Conservation (phyloP, 1,139 yeast species). For the Wickerhamomyces sp. region DNA sequence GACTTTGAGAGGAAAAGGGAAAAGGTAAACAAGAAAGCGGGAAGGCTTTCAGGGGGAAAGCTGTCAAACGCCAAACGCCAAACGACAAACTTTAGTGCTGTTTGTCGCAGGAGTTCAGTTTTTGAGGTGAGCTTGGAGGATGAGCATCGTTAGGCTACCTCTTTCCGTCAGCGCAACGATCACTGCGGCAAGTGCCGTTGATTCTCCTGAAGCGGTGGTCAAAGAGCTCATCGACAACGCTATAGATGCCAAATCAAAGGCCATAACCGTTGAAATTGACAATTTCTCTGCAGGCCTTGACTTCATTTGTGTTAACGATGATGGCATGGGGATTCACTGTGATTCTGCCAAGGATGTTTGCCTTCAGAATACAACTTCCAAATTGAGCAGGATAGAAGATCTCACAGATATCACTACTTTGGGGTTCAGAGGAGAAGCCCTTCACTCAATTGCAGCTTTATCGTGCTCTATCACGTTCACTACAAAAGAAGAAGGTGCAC, state of each 20-base stretch:
- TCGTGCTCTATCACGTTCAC: constrained; percentile 32
- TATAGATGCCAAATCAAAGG: constrained; percentile 55
- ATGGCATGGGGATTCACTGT: constrained; percentile 58
- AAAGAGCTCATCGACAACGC: constrained; percentile 68
- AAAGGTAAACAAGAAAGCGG: too few species aligned
- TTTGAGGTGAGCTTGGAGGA: background rate
- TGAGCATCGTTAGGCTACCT: background rate
- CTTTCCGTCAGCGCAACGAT: background rate
- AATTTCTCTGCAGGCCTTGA: constrained; percentile 50
- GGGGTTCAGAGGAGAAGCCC: constrained; percentile 74
- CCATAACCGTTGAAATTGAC: constrained; percentile 50
- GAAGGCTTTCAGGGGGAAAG: too few species aligned
- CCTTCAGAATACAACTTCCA: constrained; percentile 58
- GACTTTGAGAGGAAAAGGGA: too few species aligned
- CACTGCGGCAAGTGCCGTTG: constrained; percentile 21
- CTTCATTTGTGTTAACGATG: constrained; percentile 53
- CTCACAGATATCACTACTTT: constrained; percentile 37
- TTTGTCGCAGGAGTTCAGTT: too few species aligned
- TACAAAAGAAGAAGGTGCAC: constrained; percentile 17
- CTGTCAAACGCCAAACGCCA: too few species aligned
- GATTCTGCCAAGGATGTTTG: constrained; percentile 47
- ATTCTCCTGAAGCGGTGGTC: constrained; percentile 40
- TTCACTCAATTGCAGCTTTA: constrained; percentile 50
- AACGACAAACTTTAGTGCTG: too few species aligned
- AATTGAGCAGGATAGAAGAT: constrained; percentile 40